These are phyloP conservation scores for Saccharomycopsis hybrid DNA, from an alignment of 1,139 yeast species.

Conservation along the genomic window DNA sequence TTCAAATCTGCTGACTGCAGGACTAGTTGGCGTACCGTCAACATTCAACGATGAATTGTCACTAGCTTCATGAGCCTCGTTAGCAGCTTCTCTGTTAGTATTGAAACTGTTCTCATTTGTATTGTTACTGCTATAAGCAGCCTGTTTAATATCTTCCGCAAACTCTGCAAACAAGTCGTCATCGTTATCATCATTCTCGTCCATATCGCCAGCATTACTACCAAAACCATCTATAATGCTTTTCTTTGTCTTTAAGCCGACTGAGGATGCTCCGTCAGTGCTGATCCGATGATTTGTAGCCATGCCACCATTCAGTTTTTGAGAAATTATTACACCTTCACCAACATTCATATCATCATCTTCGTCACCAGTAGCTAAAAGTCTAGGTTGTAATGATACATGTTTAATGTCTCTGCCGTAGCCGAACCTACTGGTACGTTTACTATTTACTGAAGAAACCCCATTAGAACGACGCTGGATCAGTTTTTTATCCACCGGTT, in stretches of 20 bases:
- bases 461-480: constrained; percentile 9
- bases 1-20: constrained; percentile 2
- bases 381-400: constrained; percentile 15
- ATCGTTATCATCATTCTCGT: constrained; percentile 15
- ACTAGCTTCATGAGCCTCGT: background rate
- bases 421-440: background rate
- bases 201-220: too few species aligned
- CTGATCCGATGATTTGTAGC: too few species aligned
- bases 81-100: too few species aligned
- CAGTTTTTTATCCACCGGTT: constrained; percentile 8
- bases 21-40: constrained; percentile 10
- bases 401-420: constrained; percentile 17
- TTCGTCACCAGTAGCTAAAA: constrained; percentile 14
- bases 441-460: background rate
- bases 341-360: constrained; percentile 16
- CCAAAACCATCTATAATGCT: too few species aligned
- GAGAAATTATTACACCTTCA: constrained; percentile 6
- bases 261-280: too few species aligned
- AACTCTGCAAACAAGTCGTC: constrained; percentile 20
- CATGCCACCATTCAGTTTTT: too few species aligned
- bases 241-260: background rate
- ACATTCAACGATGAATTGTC: background rate
- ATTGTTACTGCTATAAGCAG: too few species aligned
- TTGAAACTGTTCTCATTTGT: too few species aligned
- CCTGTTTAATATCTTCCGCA: constrained; percentile 15